Base-by-base conservation (phyloP, 768 basidiomycete genomes). In the Phylloporus rhodoxanthus region DNA sequence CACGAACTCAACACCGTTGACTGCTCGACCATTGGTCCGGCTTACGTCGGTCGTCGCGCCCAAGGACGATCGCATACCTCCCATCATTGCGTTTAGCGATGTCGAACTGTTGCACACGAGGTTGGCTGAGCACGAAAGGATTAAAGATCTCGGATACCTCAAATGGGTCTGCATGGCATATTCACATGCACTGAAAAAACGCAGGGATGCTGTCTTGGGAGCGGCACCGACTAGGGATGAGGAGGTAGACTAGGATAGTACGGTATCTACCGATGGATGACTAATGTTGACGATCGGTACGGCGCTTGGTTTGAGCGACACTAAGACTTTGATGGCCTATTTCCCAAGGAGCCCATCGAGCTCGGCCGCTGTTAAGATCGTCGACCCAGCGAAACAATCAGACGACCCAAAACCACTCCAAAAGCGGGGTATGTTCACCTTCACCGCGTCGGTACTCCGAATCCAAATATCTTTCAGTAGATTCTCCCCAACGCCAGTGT, bases 41-140 rank as follows among this genome's bases (percentile, higher is more conserved):
- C 71, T 90, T 56, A 80, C 78, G 2, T 76, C 82, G 5, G 65
- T 68, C 0, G 66, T 72, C 2, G 79, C 81, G 15, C 73, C 85
- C 4, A 77, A 80, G 1, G 93, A 96, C 61, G 85, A 91, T 56
- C 62, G 76, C 20, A 84, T 96, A 6, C 88, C 92, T 0, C 92
- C 92, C 0, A 64, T 92, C 34, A 57, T 95, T 19, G 75, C 80
- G 11, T 95, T 92, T 62, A 56, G 69, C 14, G 91, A 95, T 61
- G 55, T 95, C n/a, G 84, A 88, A 55, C 52, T 84, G 5, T 70
- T 96, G 44, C 91, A 95, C 63, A 78, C 90, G 50, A 74, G 84
- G 23, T 67, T 92, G 25, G 79, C 85, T n/a, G 65, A 67, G 19
- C 68, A 65, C 29, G 66, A 61, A 44, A 52, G 68, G 48, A 50